Conservation (phyloP, 257 asterid genomes). For the Nicotiana benthamiana region DNA sequence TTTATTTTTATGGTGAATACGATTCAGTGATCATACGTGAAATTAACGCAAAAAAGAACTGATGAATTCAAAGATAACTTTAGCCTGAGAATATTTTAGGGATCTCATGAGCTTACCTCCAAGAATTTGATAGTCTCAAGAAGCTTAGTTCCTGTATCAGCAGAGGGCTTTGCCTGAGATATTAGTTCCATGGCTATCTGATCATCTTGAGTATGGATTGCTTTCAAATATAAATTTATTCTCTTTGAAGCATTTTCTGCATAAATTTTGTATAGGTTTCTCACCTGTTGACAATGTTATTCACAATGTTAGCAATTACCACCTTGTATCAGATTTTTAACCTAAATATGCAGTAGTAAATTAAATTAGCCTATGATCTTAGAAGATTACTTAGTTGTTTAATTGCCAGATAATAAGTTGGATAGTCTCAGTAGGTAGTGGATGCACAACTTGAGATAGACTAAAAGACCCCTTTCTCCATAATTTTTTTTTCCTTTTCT, state of each 20-base stretch:
- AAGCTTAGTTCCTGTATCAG: slow-evolving; percentile 52
- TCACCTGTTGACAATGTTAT: background rate
- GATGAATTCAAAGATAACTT: background rate
- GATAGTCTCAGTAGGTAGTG: too few species aligned
- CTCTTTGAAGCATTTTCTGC: slow-evolving; percentile 48
- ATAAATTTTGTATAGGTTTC: slow-evolving; percentile 29
- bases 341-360: background rate
- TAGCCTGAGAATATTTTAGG: background rate
- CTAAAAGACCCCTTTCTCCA: too few species aligned
- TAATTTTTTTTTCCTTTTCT: too few species aligned
- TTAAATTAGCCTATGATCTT: background rate
- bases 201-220: slow-evolving; percentile 21
- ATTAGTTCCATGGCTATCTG: slow-evolving; percentile 23
- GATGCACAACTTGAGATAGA: background rate
- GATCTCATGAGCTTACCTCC: background rate
- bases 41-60: background rate
- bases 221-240: slow-evolving; percentile 40
- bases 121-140: slow-evolving; percentile 33
- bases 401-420: background rate
- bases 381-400: background rate
- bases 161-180: slow-evolving; percentile 42
- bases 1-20: background rate
- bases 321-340: background rate
- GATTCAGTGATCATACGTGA: background rate
- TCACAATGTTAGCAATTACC: background rate